Evolutionary conservation across 805 yeast genomes (phyloP), one percentile per base, ranked within the genome.

Genomic region (Myxozyma udenii): DNA sequence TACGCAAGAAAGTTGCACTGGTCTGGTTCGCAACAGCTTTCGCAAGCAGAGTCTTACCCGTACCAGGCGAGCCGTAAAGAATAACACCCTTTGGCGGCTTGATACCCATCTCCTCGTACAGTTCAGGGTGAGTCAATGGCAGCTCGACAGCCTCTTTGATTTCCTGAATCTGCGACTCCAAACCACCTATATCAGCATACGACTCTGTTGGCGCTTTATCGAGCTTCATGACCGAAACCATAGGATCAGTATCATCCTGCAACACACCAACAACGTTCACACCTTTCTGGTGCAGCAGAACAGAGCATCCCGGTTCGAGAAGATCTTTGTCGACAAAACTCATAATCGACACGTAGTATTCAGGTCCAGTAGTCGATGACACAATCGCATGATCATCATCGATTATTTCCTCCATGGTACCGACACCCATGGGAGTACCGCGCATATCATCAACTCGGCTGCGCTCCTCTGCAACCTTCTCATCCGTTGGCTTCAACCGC

Each of bases 341-440:
- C 71, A 95, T 75, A 61, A 93, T 93, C 4, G 96, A 85, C 32
- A 93, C 98, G 67, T 93, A 93, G 71, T 90, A 93, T 71, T 93
- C 98, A 4, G 98, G 95, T 21, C 98, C 97, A 11, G 96, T 88
- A 4, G 95, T 83, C 48, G 95, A 83, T 42, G 96, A 88, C 41
- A 93, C 97, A 74, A 93, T 93, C 18, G 98, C 98, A 71, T 93
- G 98, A 68, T 93, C 98, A 70, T 93, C 98, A 67, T 93, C 98
- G 62, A 93, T 87, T 56, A 93, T 87, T 73, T 93, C 98, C 68
- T 93, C 98, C 64, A 93, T 76, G 2, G 96, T 89, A 44, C 98
- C 98, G 56, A 93, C 85, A 37, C 95, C 84, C 86, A 93, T 84
- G 50, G 98, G 98, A 40, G 87, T 82, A 4, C 98, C 98, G 70